A percentile compares a stretch with the other conserved stretches of the same genome.
These are phyloP conservation scores for Scedosporium apiospermum DNA, from an alignment of 2,329 filamentous ascomycete genomes.

Conservation along the genomic window DNA sequence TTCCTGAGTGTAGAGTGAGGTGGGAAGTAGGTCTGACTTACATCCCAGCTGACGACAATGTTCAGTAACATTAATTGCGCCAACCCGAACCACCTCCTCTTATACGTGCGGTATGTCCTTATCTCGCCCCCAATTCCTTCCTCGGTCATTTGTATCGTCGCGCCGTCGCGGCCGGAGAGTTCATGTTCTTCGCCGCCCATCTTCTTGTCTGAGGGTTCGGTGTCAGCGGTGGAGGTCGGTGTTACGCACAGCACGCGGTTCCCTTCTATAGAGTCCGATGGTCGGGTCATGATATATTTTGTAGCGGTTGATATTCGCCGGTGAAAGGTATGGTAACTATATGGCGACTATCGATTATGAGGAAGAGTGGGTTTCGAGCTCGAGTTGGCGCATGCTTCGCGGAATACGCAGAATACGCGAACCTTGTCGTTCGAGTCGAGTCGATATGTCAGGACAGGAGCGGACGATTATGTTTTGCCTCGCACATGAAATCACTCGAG, in stretches of 20 bases:
- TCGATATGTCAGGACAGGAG: too few relatives aligned
- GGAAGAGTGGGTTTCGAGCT: too few relatives aligned
- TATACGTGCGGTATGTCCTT: slow-evolving; percentile 48
- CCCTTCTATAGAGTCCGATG: neutral
- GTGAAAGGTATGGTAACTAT: too few relatives aligned
- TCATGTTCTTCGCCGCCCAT: neutral
- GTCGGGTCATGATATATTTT: neutral
- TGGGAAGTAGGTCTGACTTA: slow-evolving; percentile 37
- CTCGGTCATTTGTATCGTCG: neutral
- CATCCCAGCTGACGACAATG: slow-evolving; percentile 90
- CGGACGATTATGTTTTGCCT: too few relatives aligned
- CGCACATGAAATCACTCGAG: neutral
- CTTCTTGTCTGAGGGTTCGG: neutral
- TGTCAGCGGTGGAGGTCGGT: neutral
- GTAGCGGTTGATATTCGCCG: neutral
- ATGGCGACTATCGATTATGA: too few relatives aligned
- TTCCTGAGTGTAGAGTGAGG: neutral
- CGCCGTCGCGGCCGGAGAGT: neutral
- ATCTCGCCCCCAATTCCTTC: neutral
- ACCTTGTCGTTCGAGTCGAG: too few relatives aligned
- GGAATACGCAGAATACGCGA: too few relatives aligned
- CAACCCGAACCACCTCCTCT: slow-evolving; percentile 81
- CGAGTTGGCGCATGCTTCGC: too few relatives aligned
- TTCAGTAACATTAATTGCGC: slow-evolving; percentile 79
- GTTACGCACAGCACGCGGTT: neutral